A percentile compares a stretch with the other conserved stretches of the same genome.
Conservation (phyloP, 371 early-diverging fungal species). For the Syncephalastrum sp. region DNA sequence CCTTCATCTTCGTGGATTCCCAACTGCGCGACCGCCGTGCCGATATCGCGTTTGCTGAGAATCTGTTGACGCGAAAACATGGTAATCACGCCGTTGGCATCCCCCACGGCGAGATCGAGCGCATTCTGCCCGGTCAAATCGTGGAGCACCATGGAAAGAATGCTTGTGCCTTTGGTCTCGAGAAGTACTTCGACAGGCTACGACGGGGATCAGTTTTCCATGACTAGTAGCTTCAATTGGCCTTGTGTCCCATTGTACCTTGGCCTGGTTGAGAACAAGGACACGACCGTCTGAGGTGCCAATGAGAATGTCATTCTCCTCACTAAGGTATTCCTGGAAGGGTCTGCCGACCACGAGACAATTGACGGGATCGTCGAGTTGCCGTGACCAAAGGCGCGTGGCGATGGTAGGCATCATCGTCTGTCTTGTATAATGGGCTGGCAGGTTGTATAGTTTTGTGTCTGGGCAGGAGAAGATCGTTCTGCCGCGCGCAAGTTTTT, state of each 20-base stretch:
- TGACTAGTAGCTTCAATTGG: too few relatives aligned
- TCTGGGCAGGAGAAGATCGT: too few relatives aligned
- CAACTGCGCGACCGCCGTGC: constrained; percentile 36
- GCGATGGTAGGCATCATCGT: too few relatives aligned
- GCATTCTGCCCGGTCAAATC: constrained; percentile 47
- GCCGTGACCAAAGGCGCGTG: constrained; percentile 28
- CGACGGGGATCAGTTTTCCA: not conserved
- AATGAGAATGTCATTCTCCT: constrained; percentile 49
- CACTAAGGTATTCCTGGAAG: constrained; percentile 43
- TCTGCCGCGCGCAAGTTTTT: too few relatives aligned
- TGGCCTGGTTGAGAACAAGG: constrained; percentile 41
- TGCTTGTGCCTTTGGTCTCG: constrained; percentile 50
- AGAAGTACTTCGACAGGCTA: constrained; percentile 42
- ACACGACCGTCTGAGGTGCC: constrained; percentile 46
- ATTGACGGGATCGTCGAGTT: constrained; percentile 40
- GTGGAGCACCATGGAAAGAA: constrained; percentile 38
- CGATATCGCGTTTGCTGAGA: constrained; percentile 37
- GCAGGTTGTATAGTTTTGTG: too few relatives aligned
- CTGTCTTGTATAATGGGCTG: too few relatives aligned
- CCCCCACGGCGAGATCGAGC: constrained; percentile 46
- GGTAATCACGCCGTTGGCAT: constrained; percentile 47
- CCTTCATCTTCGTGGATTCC: constrained; percentile 37
- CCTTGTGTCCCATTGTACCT: constrained; percentile 17
- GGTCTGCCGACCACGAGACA: constrained; percentile 47
- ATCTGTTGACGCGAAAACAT: constrained; percentile 49